Evolutionary conservation across 331 rosid species (phyloP), one percentile per base, ranked within the genome.

Genomic region (Dryas integrifolia): DNA sequence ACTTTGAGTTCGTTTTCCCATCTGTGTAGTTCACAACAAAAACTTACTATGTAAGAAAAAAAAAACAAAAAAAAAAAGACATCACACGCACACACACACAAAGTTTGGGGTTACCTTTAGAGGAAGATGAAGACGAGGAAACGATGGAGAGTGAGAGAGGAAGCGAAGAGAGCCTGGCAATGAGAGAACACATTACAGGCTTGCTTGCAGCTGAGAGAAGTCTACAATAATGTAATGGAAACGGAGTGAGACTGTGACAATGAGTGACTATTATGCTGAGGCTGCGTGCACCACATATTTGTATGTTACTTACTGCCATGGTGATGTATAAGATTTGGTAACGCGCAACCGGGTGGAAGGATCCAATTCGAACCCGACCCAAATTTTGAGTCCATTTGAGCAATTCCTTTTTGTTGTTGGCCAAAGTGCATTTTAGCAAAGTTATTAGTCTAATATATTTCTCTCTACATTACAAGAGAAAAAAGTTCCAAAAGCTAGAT

Each of bases 81-180:
- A 6, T 9, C 3, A 59, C 9, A 2, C 12, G 6, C 6, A 38
- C 14, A 11, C 43, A 58, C 64, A 30, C 5, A 59, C 41, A 45
- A 49, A 53, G 53, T 48, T 13, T 16, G 9, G 1, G 39, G 38
- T 45, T 60, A 89, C 96, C 95, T 74, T 85, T 80, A 67, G 90
- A 78, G 40, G 97, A 82, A 26, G 67, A 70, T 7, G 71, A 52
- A 55, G 89, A 67, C 10, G 84, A 85, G 76, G 83, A 77, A 21
- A 68, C 69, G 48, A 84, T 51, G 58, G 92, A 69, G 71, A 85
- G 67, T 0, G 92, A 77, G 40, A 82, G 68, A 9, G 89, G 91
- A 73, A 80, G 65, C 0, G 84, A 82, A 8, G 81, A 71, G 84
- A 84, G 82, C 51, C 79, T 89, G 84, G 84, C 77, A 76, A 72